Base-by-base conservation (phyloP, 495 filamentous ascomycete species). In the Penicillium desertorum region DNA sequence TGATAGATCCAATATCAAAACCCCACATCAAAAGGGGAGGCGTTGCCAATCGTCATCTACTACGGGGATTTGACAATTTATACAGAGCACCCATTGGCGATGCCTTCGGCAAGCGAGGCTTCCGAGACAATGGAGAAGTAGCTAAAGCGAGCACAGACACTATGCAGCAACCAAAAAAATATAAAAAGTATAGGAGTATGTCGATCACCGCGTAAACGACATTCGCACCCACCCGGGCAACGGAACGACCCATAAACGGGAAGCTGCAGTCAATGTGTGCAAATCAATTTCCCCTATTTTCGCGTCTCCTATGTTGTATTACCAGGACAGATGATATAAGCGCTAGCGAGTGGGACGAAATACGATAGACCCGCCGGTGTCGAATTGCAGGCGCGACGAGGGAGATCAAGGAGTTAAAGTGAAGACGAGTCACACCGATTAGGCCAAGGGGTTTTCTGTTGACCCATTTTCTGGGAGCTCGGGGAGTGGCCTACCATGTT, bases 1-100 rank as follows among this genome's bases (percentile, higher is more conserved):
- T 17, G 42, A 55, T 36, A 55, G 43, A 46, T 47, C 43, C 53
- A 55, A 46, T 39, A 55, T 39, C 52, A 37, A 47, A 55, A 12
- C 16, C 6, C 27, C 22, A 36, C 36, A 16, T 22, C 53, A 4
- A n/a, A 47, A 10, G 25, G 25, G 36, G 10, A 36, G 5, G 22
- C n/a, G n/a, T 16, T 42, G 23, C 11, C 36, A 27, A 42, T 41
- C 36, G 5, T 44, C 6, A 52, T 17, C 36, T 52, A 16, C n/a
- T 3, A 34, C 3, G 5, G 5, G 23, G 5, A 25, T 25, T 25
- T 25, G 23, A 29, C 5, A 29, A 29, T 17, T 12, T 3, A 11
- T 20, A 22, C 41, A 11, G 41, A 22, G 17, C 20, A 43, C 14
- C n/a, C 20, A 41, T 51, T 37, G 48, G 23, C 20, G 14, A 45